Base-by-base conservation (phyloP, 495 filamentous ascomycete genomes). In the Letharia lupina region DNA sequence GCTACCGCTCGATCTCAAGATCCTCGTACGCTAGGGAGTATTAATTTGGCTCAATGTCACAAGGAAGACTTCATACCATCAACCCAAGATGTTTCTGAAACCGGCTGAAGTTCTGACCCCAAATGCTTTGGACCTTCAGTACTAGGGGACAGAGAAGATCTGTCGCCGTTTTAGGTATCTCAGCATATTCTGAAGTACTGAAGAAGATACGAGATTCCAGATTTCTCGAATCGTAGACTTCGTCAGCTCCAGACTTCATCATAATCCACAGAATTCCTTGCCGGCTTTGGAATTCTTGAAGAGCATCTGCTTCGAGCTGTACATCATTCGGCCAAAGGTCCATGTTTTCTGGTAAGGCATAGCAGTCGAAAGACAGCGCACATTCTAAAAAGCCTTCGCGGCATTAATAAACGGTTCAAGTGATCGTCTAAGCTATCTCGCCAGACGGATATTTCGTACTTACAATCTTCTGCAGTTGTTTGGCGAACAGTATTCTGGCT, bases 301-400 rank as follows among this genome's bases (percentile, higher is more conserved):
- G 18, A 45, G 15, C 6, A 8, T 45, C 15, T 45, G 4, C 61
- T 33, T 9, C 20, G 54, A 63, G 31, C 31, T 63, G 40, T 9
- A 9, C 20, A 28, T 20, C 12, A 23, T 45, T 39, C 13, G 39
- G 40, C 40, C 61, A 47, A 33, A 54, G 20, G 6, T 35, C 45
- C 41, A 35, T 50, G 15, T 63, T n/a, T 20, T 47, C 40, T 63
- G 40, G 40, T 52, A 63, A 50, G 47, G 35, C 37, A 50, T 63
- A 50, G 44, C 61, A 63, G 61, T 9, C 35, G 16, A 63, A 54
- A 50, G 1, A 31, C 31, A 63, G 13, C 2, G n/a, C 45, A 48
- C 45, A 63, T 47, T 63, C 61, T n/a, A 63, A 20, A 63, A 52
- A 50, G 47, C 61, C 61, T 63, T 58, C 45, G 37, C 37, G 35